Evolutionary conservation across 2,329 filamentous ascomycete species (phyloP).

Genomic region (Talaromyces islandicus): DNA sequence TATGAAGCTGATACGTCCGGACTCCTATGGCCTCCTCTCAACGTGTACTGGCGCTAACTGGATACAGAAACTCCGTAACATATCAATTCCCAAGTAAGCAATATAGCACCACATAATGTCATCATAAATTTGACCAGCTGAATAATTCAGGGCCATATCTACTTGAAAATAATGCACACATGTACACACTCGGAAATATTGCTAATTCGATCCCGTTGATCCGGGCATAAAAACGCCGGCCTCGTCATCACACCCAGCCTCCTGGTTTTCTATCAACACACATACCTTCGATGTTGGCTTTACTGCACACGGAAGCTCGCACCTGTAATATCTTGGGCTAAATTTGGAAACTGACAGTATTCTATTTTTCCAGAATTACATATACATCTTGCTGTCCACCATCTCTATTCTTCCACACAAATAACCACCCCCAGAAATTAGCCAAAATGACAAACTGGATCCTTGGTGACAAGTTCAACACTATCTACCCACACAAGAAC

Average conservation of each 20-base stretch:
- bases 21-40: not conserved
- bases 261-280: not conserved
- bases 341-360: not conserved
- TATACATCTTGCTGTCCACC: not conserved
- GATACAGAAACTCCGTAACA: not conserved
- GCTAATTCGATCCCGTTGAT: not conserved
- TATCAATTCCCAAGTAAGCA: not conserved
- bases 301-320: not conserved
- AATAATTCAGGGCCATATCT: not conserved
- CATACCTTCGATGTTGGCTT: not conserved
- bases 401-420: not conserved
- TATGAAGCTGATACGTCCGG: not conserved
- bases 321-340: not conserved
- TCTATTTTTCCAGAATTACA: not conserved
- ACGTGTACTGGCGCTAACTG: not conserved
- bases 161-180: not conserved
- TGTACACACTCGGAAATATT: not conserved
- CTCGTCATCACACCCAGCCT: not conserved
- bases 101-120: not conserved
- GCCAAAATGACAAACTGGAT: slow-evolving; percentile 21
- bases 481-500: slow-evolving; percentile 51
- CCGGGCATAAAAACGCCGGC: not conserved
- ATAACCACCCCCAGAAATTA: not conserved
- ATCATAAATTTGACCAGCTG: not conserved
- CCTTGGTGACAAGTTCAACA: slow-evolving; percentile 43